Base-by-base conservation (phyloP, 2,329 filamentous ascomycete species). In the Aspergillus uvarum region DNA sequence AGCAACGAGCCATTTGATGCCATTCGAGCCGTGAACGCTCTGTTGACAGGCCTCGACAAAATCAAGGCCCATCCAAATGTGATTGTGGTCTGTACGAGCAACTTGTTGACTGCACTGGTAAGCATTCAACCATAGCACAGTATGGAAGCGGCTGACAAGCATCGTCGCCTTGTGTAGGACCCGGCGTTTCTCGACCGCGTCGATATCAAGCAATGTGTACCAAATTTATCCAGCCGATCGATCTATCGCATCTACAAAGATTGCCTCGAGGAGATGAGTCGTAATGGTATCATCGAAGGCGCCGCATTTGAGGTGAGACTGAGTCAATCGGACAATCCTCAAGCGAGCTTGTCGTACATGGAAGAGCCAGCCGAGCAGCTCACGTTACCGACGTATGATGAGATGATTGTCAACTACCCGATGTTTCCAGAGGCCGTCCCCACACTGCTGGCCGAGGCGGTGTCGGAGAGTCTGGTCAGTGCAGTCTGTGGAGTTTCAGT, bases 31-130 rank as follows among this genome's bases (percentile, higher is more conserved):
- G 81, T 81, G 0, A 83, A 83, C 59, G 78, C 82, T 55, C 70
- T 83, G 0, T 75, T 83, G 0, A 80, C 77, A 10, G 79, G 76
- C 0, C 72, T 84, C 16, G 81, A 83, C 63, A 74, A 75, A 4
- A 62, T 83, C 1, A 72, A 76, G 24, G 62, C 71, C 29, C 68
- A 75, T 24, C 67, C 73, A 0, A 83, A 83, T 59, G 74, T 83
- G 22, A 64, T 83, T 26, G 73, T 82, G 6, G 68, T 83, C 32
- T 83, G 80, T 65, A 83, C 82, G 0, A 83, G 77, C 68, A 84
- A 83, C 56, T 66, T 83, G 8, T 68, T 80, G 14, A 69, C 67
- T 12, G 76, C 76, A 8, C 72, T 83, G 63, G 76, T 75, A 63
- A 65, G 72, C 12, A 38, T 4, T 48, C 32, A 16, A 11, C 6